Evolutionary conservation across 208 protist species (phyloP), one percentile per base, ranked within the genome.

Genomic region (Trypanosoma congolense): DNA sequence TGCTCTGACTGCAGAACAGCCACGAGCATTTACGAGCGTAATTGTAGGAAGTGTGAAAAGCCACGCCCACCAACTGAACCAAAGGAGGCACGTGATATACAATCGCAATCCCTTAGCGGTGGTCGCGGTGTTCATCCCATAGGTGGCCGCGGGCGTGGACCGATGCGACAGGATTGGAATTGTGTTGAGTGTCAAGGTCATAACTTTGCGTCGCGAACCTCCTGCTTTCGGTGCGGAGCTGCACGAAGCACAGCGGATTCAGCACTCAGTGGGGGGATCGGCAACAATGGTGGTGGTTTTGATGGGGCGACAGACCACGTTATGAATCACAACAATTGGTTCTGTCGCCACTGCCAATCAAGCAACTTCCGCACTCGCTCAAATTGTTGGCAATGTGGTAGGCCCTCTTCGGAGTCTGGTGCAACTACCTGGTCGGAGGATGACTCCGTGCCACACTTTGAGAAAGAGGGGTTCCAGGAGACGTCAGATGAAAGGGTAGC

Each of bases 361-460:
- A 87, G 80, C 57, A 94, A 94, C 65, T 94, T 94, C 66, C 77
- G 87, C 25, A 94, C 87, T 14, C 80, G 87, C 21, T 51, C 54
- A 29, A 64, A 57, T 44, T 94, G 87, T 58, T 94, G 87, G 87
- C 83, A 94, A 63, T 94, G 87, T 47, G 59, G 63, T 26, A 56
- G 44, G 9, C 42, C 41, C 1, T 63, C 68, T 9, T 49, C 58
- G 24, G 50, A 67, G 43, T 78, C 75, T 12, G 65, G 61, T 35
- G 53, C 61, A n/a, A 63, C 51, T 25, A 43, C 61, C n/a, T 64
- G 54, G 52, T 62, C 61, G 3, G 59, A 53, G 3, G 43, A 61
- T 3, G 65, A 65, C 16, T 40, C 29, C 18, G 33, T 68, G 9
- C 71, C 75, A 12, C 76, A 82, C 4, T 87, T 79, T 58, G 77